Conservation (phyloP, 306 rosid species). For the Gleditsia sinensis region DNA sequence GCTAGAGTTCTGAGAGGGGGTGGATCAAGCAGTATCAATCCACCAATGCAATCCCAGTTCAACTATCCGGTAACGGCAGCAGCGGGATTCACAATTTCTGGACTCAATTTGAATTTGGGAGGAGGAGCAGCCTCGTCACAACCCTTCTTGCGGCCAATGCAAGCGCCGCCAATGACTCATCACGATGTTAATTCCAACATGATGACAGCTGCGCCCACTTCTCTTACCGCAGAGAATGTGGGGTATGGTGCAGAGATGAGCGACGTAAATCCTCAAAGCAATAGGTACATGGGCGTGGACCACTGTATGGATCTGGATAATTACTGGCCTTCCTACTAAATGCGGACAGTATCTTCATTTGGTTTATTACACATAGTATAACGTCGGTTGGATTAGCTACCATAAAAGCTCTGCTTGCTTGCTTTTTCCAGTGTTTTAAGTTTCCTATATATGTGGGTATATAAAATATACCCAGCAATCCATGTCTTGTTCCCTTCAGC, state of each 20-base stretch:
- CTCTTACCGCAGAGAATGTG: conserved; percentile 42
- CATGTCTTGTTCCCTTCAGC: conserved; percentile 12
- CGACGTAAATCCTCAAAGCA: conserved; percentile 37
- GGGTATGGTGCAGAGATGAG: conserved; percentile 59
- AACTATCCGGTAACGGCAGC: conserved; percentile 51
- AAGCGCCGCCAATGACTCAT: conserved; percentile 42
- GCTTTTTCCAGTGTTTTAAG: conserved; percentile 15
- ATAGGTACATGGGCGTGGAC: conserved; percentile 62
- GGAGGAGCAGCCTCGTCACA: conserved; percentile 37
- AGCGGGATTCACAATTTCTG: conserved; percentile 66
- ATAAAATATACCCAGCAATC: not conserved
- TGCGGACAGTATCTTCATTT: not conserved
- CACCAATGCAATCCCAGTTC: conserved; percentile 45
- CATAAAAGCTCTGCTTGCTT: conserved; percentile 8
- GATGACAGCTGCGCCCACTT: conserved; percentile 34
- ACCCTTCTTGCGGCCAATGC: conserved; percentile 43
- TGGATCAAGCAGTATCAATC: conserved; percentile 35
- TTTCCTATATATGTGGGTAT: conserved; percentile 10
- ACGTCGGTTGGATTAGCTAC: conserved; percentile 28
- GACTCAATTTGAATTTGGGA: conserved; percentile 71
- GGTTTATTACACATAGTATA: not conserved
- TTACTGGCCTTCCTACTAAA: conserved; percentile 75
- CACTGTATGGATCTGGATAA: conserved; percentile 74
- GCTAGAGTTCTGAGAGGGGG: conserved; percentile 50
- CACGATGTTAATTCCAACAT: conserved; percentile 47